Percentiles rank a stretch among this genome's conserved stretches.
Evolutionary conservation across 768 basidiomycete genomes (phyloP).

Genomic region (Kondoa malvinella): DNA sequence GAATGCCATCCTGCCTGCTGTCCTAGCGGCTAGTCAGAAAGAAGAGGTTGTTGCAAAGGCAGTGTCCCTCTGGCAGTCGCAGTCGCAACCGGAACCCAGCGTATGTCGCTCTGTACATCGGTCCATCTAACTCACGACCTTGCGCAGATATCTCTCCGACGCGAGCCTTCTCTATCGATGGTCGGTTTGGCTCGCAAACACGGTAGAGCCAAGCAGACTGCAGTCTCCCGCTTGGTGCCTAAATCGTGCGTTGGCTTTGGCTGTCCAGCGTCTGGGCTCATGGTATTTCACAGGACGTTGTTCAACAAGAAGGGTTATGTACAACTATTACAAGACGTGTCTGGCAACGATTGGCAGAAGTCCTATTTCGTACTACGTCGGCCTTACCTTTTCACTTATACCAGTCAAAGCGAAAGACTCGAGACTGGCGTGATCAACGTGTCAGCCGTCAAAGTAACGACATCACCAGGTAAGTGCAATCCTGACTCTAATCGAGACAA

Average conservation of each 20-base stretch:
- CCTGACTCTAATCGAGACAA: too few relatives aligned
- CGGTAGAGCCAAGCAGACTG: slow-evolving; percentile 7
- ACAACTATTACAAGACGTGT: slow-evolving; percentile 61
- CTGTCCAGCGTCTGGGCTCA: not conserved
- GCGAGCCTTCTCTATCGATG: too few relatives aligned
- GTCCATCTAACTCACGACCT: too few relatives aligned
- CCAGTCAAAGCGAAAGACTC: slow-evolving; percentile 64
- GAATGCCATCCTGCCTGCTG: slow-evolving; percentile 10
- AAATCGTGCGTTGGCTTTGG: not conserved
- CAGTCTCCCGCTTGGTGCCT: slow-evolving; percentile 1
- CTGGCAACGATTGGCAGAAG: slow-evolving; percentile 60
- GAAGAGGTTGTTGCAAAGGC: slow-evolving; percentile 41
- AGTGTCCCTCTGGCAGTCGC: slow-evolving; percentile 65
- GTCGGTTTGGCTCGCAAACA: not conserved
- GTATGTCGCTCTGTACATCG: too few relatives aligned
- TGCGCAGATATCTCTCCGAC: too few relatives aligned
- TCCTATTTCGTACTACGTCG: slow-evolving; percentile 75
- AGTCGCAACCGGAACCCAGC: too few relatives aligned
- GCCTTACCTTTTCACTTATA: slow-evolving; percentile 76
- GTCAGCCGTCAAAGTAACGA: slow-evolving; percentile 61
- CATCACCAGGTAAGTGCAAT: slow-evolving; percentile 31
- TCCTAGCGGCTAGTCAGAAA: slow-evolving; percentile 9
- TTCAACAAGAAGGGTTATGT: slow-evolving; percentile 73
- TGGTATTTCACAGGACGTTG: slow-evolving; percentile 42
- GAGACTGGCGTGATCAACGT: slow-evolving; percentile 66